These are phyloP conservation scores for Aspergillus carbonarius DNA, from an alignment of 2,329 filamentous ascomycete species.

Conservation along the genomic window DNA sequence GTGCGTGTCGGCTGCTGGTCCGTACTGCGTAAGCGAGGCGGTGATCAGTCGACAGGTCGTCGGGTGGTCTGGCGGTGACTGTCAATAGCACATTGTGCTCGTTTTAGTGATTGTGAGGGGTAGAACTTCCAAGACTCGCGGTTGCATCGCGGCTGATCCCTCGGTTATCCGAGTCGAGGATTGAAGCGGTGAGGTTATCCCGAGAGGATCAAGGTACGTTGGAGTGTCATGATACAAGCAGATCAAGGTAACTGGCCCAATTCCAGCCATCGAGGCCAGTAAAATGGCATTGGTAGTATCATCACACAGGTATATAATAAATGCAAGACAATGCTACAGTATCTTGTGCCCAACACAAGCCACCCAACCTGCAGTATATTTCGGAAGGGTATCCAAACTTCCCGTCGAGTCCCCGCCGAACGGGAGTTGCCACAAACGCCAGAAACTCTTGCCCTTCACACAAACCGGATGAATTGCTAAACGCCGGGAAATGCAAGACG, in stretches of 20 bases:
- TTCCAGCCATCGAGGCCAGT: not conserved
- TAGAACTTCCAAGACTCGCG: not conserved
- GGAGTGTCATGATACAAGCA: too few relatives aligned
- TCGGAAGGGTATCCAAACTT: not conserved
- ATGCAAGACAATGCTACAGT: not conserved
- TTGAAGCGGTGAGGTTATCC: not conserved
- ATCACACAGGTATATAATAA: not conserved
- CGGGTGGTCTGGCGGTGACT: not conserved
- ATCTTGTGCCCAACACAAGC: not conserved
- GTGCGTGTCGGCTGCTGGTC: not conserved
- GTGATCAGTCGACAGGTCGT: not conserved
- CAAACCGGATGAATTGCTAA: conserved; percentile 17
- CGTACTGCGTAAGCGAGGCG: not conserved
- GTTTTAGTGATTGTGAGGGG: not conserved
- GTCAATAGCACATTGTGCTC: not conserved
- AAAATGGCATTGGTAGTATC: not conserved
- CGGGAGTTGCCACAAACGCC: conserved; percentile 17
- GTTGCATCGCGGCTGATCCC: not conserved
- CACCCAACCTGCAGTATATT: not conserved
- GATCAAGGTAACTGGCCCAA: not conserved
- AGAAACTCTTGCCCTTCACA: conserved; percentile 1
- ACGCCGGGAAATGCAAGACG: conserved; percentile 21
- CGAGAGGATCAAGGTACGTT: too few relatives aligned
- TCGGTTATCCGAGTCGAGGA: not conserved
- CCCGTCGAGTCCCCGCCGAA: not conserved